Evolutionary conservation across 2,329 filamentous ascomycete species (phyloP).

Genomic region (Fusarium sp.): DNA sequence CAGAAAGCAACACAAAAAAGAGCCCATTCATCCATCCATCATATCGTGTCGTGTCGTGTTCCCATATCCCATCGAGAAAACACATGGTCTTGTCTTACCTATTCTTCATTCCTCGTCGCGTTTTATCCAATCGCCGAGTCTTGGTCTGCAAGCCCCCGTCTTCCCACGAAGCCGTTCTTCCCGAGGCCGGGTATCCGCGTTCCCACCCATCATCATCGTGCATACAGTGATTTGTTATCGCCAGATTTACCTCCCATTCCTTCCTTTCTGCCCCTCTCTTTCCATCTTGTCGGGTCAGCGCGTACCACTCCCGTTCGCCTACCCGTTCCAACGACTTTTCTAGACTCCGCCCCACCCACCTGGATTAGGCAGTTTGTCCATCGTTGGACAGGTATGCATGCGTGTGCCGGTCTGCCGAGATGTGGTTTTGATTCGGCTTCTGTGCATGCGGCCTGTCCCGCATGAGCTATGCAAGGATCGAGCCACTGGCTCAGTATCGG

Average conservation of each 20-base stretch:
- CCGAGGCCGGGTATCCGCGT: slow-evolving; percentile 37
- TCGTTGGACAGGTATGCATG: slow-evolving; percentile 21
- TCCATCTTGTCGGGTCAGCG: slow-evolving; percentile 11
- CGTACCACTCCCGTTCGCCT: slow-evolving; percentile 13
- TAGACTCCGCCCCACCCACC: slow-evolving; percentile 31
- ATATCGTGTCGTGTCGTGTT: slow-evolving; percentile 6
- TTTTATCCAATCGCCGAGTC: slow-evolving; percentile 36
- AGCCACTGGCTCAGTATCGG: slow-evolving; percentile 49
- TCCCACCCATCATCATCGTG: slow-evolving; percentile 41
- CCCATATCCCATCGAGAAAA: slow-evolving; percentile 8
- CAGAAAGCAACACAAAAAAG: slow-evolving; percentile 2
- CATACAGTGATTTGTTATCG: slow-evolving; percentile 32
- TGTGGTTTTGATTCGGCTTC: slow-evolving; percentile 18
- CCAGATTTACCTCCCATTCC: slow-evolving; percentile 8
- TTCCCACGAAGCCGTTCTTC: slow-evolving; percentile 42
- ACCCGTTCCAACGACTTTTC: slow-evolving; percentile 16
- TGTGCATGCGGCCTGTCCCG: slow-evolving; percentile 21
- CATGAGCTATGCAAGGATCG: slow-evolving; percentile 24
- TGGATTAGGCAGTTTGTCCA: slow-evolving; percentile 17
- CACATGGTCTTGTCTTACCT: slow-evolving; percentile 20
- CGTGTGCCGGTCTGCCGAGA: slow-evolving; percentile 38
- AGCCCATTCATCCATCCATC: slow-evolving; percentile 8
- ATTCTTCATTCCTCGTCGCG: slow-evolving; percentile 16
- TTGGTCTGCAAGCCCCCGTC: slow-evolving; percentile 36
- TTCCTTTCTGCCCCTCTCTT: slow-evolving; percentile 23